Conservation (phyloP, 495 filamentous ascomycete species). For the Penicillium fimorum region DNA sequence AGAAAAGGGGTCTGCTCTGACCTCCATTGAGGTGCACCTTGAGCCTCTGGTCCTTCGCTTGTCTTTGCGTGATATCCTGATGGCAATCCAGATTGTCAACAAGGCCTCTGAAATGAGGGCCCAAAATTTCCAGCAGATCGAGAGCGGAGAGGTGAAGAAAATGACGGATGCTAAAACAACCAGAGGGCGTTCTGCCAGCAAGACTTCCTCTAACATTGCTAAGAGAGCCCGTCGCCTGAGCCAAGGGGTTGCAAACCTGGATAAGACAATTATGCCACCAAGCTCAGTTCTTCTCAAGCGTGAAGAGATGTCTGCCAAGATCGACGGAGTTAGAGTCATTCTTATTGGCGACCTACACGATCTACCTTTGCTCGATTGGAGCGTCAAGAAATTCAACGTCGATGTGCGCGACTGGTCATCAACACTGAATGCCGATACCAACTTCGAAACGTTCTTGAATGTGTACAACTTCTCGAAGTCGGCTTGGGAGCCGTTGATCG, state of each 20-base stretch:
- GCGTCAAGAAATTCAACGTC: slow-evolving; percentile 83
- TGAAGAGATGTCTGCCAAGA: slow-evolving; percentile 78
- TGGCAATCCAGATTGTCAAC: slow-evolving; percentile 88
- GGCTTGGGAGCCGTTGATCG: slow-evolving; percentile 93
- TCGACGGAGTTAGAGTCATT: slow-evolving; percentile 89
- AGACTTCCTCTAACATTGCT: slow-evolving; percentile 58
- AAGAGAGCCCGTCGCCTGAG: slow-evolving; percentile 42
- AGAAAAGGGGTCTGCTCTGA: slow-evolving; percentile 63
- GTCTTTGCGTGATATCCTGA: slow-evolving; percentile 89
- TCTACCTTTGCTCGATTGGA: slow-evolving; percentile 89
- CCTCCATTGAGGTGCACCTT: slow-evolving; percentile 80
- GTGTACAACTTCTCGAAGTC: slow-evolving; percentile 99
- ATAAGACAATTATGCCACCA: slow-evolving; percentile 21
- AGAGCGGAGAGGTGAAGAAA: slow-evolving; percentile 58
- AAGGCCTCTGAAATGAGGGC: slow-evolving; percentile 85
- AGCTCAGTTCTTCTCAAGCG: slow-evolving; percentile 63
- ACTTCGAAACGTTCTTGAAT: slow-evolving; percentile 88
- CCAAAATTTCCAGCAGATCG: slow-evolving; percentile 41
- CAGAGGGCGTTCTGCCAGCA: slow-evolving; percentile 61
- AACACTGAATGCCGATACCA: slow-evolving; percentile 81
- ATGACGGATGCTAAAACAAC: slow-evolving; percentile 63
- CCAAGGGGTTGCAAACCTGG: slow-evolving; percentile 30
- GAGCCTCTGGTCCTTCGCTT: slow-evolving; percentile 91
- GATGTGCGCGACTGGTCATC: slow-evolving; percentile 88
- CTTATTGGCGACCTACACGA: slow-evolving; percentile 95